Base-by-base conservation (phyloP, 495 filamentous ascomycete genomes). In the Chlorociboria aeruginascens region DNA sequence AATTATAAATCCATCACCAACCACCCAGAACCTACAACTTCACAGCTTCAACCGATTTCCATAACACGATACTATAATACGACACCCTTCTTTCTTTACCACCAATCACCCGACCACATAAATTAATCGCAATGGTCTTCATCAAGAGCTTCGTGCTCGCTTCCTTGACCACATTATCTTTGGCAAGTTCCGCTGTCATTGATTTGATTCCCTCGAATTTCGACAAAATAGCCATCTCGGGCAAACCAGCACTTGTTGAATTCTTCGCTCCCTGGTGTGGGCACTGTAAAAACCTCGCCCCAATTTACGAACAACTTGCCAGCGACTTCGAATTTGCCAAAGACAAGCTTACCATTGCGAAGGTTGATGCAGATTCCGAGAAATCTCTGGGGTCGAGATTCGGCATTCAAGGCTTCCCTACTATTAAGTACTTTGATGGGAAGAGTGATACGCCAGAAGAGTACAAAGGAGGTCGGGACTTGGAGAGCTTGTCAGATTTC, bases 191-290 rank as follows among this genome's bases (percentile, higher is more conserved):
- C 14, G 70, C 72, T n/a, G 90, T 96, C 43, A 67, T 89, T 50
- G 89, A 96, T 65, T 81, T 97, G 44, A 79, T 83, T 52, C 88
- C 90, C 46, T 66, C 65, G 51, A 96, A 96, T 69, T 96, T 97
- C 63, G 89, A 96, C 66, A 67, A 81, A 8, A 74, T 93, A 44
- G 86, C 95, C 50, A 76, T 97, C 31, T 89, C 85, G 46, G 87
- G 87, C 62, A 97, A 95, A 71, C 93, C 93, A 29, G 88, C 93
- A 0, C 79, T 98, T 32, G 92, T 98, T 50, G 92, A 98, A 63
- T 98, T 98, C 76, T 98, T 96, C 66, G 92, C 92, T 40, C 92
- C 92, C 48, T 98, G 92, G 92, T 98, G 93, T 66, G 93, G 93
- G 40, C 87, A 98, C 76, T 98, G 92, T 85, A 97, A 97, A 73